A percentile compares a stretch with the other conserved stretches of the same genome.
Evolutionary conservation across 1,284 basidiomycete genomes (phyloP).

Genomic region (Malassezia arunalokei): DNA sequence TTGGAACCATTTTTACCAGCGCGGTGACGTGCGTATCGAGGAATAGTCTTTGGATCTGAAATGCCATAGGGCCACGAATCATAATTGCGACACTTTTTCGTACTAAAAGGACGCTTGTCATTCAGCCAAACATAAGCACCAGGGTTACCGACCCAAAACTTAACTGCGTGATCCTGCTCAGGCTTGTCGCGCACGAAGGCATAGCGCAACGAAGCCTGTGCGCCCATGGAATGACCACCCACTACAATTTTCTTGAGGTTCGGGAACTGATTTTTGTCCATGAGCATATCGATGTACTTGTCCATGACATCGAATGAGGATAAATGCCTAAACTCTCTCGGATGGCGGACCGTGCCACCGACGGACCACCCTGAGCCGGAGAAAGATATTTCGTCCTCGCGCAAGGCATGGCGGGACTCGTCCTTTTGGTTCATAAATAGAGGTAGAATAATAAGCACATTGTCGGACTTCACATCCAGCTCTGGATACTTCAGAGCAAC

Average conservation of each 20-base stretch:
- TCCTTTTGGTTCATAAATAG: constrained; percentile 32
- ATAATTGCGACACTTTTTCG: constrained; percentile 17
- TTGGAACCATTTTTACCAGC: constrained; percentile 17
- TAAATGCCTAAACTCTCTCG: constrained; percentile 17
- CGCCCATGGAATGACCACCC: constrained; percentile 42
- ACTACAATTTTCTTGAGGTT: constrained; percentile 34
- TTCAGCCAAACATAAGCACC: constrained; percentile 13
- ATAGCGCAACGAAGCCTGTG: constrained; percentile 27
- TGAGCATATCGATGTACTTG: constrained; percentile 28
- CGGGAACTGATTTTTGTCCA: constrained; percentile 27
- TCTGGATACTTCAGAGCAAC: constrained; percentile 8
- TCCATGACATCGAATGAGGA: constrained; percentile 31
- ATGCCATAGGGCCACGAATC: constrained; percentile 34
- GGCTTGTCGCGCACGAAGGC: constrained; percentile 30
- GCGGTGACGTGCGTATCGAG: constrained; percentile 17
- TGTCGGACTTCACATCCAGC: constrained; percentile 17
- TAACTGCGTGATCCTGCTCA: constrained; percentile 18
- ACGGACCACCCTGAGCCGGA: constrained; percentile 27
- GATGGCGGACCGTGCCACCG: constrained; percentile 22
- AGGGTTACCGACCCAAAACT: constrained; percentile 22
- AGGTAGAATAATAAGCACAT: constrained; percentile 30
- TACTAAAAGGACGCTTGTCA: constrained; percentile 1
- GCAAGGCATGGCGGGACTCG: constrained; percentile 18
- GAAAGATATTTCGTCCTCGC: constrained; percentile 27
- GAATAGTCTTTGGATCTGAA: constrained; percentile 6